phyloP scores from a whole-genome alignment of 495 filamentous ascomycete species.

The Aspergillus kassunensis region DNA sequence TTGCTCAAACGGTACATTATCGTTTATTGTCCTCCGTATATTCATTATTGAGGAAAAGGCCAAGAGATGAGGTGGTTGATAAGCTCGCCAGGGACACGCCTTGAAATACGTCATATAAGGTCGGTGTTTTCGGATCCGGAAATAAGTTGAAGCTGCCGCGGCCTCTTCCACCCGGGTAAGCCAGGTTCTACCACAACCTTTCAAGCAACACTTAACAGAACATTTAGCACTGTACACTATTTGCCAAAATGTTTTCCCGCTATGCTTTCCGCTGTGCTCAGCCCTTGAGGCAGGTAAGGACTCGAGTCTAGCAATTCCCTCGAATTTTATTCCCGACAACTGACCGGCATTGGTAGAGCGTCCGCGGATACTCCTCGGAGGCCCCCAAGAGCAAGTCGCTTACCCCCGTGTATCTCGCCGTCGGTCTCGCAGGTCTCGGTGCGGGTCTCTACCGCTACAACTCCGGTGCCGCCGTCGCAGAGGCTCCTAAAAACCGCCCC shows the following conservation, averaged over 20 bases:
- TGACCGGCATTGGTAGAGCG: slow-evolving; percentile 29
- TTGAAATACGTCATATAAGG: slow-evolving; percentile 21
- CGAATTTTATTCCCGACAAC: neutral
- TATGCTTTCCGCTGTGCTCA: slow-evolving; percentile 46
- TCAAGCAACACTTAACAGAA: no score
- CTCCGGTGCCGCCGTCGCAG: slow-evolving; percentile 27
- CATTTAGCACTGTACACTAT: slow-evolving; percentile 8
- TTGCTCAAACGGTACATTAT: no score
- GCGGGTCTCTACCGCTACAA: slow-evolving; percentile 43
- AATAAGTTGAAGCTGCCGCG: slow-evolving; percentile 9
- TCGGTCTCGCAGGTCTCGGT: slow-evolving; percentile 40
- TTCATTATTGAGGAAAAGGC: no score
- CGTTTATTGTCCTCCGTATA: no score
- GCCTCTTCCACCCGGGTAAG: slow-evolving; percentile 19
- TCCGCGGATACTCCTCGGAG: slow-evolving; percentile 51
- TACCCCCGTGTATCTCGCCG: slow-evolving; percentile 36
- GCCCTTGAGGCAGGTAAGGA: slow-evolving; percentile 44
- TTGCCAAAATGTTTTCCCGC: slow-evolving; percentile 45
- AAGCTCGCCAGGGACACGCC: slow-evolving; percentile 12
- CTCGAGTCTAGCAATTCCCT: neutral
- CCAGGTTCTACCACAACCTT: no score
- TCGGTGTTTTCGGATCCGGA: slow-evolving; percentile 11
- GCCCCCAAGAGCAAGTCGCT: slow-evolving; percentile 40
- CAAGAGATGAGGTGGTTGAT: slow-evolving; percentile 4
- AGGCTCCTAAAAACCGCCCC: slow-evolving; percentile 34